Evolutionary conservation across 2,329 filamentous ascomycete species (phyloP), one percentile per base, ranked within the genome.

Genomic region (Talaromyces funiculosus): DNA sequence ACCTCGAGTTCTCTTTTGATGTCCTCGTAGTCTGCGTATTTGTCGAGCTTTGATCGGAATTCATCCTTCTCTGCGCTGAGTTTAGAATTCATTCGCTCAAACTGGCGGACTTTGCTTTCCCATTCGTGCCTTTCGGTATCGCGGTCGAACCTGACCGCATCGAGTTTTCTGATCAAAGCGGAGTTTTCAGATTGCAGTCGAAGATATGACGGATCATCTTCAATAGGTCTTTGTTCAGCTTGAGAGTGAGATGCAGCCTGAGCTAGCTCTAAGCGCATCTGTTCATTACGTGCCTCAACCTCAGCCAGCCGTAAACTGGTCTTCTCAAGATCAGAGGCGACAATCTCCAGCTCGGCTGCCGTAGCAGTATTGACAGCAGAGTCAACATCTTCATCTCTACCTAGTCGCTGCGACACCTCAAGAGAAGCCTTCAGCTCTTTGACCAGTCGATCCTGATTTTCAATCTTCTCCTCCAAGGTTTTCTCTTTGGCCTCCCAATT

Each of bases 401-500:
- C 92, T 55, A 99, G 80, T 55, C 94, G 85, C 73, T 97, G 92
- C 49, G 90, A 94, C 59, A 99, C 94, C 75, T 99, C 94, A 71
- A 97, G 97, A 77, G 87, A 97, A 26, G 94, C 94, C 77, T 97
- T 97, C 71, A 97, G 86, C 74, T 99, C 95, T 70, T 90, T 96
- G 67, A 99, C 77, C 40, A 99, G 77, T 6, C 92, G 86, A 53
- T 99, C 94, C 72, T 99, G 93, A 67, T 89, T 95, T 73, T 97
- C 93, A 3, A 96, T 82, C 77, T 97, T 97, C 68, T 97, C 93
- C 70, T 96, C 92, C 62, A 97, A 77, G 29, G 85, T 86, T 77
- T 90, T 90, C 78, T 99, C 94, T 72, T 96, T 97, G 8, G 93
- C 87, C 58, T 89, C 87, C 94, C 94, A 99, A 71, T 99, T 99